Conservation (phyloP, 1,139 yeast genomes). For the Geotrichum siamense region DNA sequence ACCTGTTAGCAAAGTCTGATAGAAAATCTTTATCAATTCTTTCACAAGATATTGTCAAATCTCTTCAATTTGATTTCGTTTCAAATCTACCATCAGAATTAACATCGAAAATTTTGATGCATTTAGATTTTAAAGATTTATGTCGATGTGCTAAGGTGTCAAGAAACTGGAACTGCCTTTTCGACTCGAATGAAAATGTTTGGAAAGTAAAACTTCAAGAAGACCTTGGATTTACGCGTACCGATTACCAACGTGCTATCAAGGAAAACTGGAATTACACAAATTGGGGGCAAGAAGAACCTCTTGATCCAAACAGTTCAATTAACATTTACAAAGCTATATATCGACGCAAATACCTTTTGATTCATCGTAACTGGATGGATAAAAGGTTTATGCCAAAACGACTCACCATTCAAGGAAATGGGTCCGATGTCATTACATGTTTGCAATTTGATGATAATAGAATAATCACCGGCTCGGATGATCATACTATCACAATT, state of each 20-base stretch:
- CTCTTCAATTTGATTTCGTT: slow-evolving; percentile 67
- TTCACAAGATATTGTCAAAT: slow-evolving; percentile 49
- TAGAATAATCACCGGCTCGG: slow-evolving; percentile 87
- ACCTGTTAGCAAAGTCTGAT: slow-evolving; percentile 30
- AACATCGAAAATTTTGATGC: slow-evolving; percentile 57
- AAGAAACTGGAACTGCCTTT: slow-evolving; percentile 57
- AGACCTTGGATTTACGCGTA: slow-evolving; percentile 22
- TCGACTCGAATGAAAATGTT: slow-evolving; percentile 46
- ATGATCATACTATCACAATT: slow-evolving; percentile 73
- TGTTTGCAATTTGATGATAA: slow-evolving; percentile 92
- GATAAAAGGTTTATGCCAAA: slow-evolving; percentile 63
- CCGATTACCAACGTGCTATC: slow-evolving; percentile 30
- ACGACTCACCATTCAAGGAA: slow-evolving; percentile 64
- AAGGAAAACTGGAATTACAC: slow-evolving; percentile 34
- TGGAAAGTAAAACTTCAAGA: slow-evolving; percentile 36
- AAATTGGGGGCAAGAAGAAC: slow-evolving; percentile 27
- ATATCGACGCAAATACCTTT: slow-evolving; percentile 59
- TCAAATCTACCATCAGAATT: slow-evolving; percentile 69
- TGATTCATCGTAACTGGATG: slow-evolving; percentile 69
- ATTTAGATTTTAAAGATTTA: slow-evolving; percentile 59
- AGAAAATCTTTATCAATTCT: slow-evolving; percentile 65
- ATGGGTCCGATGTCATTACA: slow-evolving; percentile 79
- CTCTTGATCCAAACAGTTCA: slow-evolving; percentile 6
- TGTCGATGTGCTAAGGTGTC: slow-evolving; percentile 60
- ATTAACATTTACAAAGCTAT: slow-evolving; percentile 45